phyloP scores from a whole-genome alignment of 2,329 filamentous ascomycete species.

The Coleophoma cylindrospora region DNA sequence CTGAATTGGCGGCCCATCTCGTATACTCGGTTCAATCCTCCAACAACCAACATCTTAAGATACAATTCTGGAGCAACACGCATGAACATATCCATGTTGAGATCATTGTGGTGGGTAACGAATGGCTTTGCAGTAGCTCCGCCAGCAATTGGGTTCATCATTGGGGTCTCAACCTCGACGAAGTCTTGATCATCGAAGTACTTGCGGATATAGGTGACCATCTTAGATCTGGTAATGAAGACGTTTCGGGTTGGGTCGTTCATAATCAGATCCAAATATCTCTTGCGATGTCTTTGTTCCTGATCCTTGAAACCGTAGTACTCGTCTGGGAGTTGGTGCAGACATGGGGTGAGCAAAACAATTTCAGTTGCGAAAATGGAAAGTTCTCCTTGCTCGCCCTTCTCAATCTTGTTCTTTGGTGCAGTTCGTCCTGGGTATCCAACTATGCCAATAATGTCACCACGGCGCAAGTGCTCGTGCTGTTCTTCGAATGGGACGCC shows the following conservation, averaged over 20 bases:
- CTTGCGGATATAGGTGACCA: slow-evolving; percentile 76
- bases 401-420: slow-evolving; percentile 80
- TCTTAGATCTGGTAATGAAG: slow-evolving; percentile 80
- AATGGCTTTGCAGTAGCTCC: slow-evolving; percentile 96
- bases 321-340: slow-evolving; percentile 85
- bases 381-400: slow-evolving; percentile 80
- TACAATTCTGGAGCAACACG: slow-evolving; percentile 93
- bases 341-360: slow-evolving; percentile 79
- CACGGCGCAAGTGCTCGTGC: slow-evolving; percentile 82
- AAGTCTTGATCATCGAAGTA: slow-evolving; percentile 81
- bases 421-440: slow-evolving; percentile 81
- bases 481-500: slow-evolving; percentile 73
- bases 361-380: slow-evolving; percentile 90
- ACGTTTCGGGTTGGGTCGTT: slow-evolving; percentile 77
- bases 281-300: slow-evolving; percentile 87
- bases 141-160: slow-evolving; percentile 94
- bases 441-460: slow-evolving; percentile 86
- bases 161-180: slow-evolving; percentile 91
- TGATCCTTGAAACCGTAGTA: slow-evolving; percentile 94
- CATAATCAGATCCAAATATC: slow-evolving; percentile 95
- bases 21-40: slow-evolving; percentile 90
- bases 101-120: slow-evolving; percentile 91
- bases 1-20: slow-evolving; percentile 94
- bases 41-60: slow-evolving; percentile 92
- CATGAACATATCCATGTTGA: slow-evolving; percentile 92